Base-by-base conservation (phyloP, 371 early-diverging fungal species). In the Mortierella sp. region DNA sequence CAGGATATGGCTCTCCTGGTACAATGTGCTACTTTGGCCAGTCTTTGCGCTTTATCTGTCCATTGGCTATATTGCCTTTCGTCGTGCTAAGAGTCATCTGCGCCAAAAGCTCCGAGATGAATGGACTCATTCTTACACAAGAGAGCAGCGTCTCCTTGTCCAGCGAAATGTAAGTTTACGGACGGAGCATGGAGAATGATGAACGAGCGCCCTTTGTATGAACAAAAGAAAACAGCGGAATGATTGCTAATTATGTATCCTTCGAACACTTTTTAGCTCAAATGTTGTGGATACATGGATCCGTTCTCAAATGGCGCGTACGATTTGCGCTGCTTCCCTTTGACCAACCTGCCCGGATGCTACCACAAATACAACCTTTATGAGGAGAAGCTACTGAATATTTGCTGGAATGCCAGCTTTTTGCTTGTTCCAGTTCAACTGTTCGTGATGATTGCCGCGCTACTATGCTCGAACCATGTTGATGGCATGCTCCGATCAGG, bases 391-490 rank as follows among this genome's bases (percentile, higher is more conserved):
- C 74, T 82, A 0, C 52, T 88, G 48, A 80, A 65, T 0, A 71
- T 63, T 0, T 81, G 75, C n/a, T 88, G 81, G 70, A 86, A 84
- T 16, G 83, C 68, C 0, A 84, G 86, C 0, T 89, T 89, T 55
- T 59, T 83, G 0, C 59, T 86, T 43, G 82, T 84, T 1, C 87
- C 87, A 7, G 59, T 84, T 47, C 86, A 87, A 62, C 53, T 89
- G 16, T 84, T 88, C 66, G 86, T 88, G 14, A 62, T 89, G 65
- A 71, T 87, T 29, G 74, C 84, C 0, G 87, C 82, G 1, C 66
- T 89, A n/a, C 63, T 89, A 37, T 89, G 89, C 64, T 82, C 88
- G 15, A 88, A 89, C 51, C 89, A 89, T 60, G 84, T 89, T 44
- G 87, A 89, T 28, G 85, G 87, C 59, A 79, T 79, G 80, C 57